These are phyloP conservation scores for Syzygium oleosum DNA, from an alignment of 345 rosid genomes.

Conservation along the genomic window DNA sequence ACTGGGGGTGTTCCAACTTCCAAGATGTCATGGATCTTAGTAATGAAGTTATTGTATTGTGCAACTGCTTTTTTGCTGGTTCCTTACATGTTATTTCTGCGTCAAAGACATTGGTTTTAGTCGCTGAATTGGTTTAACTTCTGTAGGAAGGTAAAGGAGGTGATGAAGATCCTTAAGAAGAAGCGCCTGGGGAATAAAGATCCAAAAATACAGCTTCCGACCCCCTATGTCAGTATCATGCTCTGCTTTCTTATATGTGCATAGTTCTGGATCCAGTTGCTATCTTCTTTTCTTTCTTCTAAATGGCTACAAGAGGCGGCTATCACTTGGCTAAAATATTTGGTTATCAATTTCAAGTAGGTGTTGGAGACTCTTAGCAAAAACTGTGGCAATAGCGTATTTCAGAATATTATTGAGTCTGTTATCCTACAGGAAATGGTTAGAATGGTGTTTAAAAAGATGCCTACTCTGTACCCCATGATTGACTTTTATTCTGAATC, in stretches of 20 bases:
- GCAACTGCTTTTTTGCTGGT: background rate
- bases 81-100: background rate
- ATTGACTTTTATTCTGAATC: background rate
- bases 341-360: constrained; percentile 15
- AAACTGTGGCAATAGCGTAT: constrained; percentile 81
- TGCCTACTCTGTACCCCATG: constrained; percentile 8
- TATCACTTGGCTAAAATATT: background rate
- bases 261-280: background rate
- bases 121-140: background rate
- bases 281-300: background rate
- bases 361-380: constrained; percentile 91
- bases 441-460: constrained; percentile 92
- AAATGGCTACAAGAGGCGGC: background rate
- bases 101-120: background rate
- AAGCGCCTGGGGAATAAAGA: constrained; percentile 82
- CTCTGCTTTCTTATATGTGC: background rate
- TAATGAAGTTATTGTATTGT: background rate
- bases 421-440: constrained; percentile 93
- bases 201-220: constrained; percentile 80
- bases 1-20: background rate
- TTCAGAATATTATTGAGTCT: constrained; percentile 76
- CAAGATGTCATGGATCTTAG: background rate
- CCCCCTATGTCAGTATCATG: constrained; percentile 62
- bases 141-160: constrained; percentile 87
- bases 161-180: constrained; percentile 86